Evolutionary conservation across 225 moss, liverwort and hornwort genomes (phyloP).

Genomic region (Polytrichum commune): DNA sequence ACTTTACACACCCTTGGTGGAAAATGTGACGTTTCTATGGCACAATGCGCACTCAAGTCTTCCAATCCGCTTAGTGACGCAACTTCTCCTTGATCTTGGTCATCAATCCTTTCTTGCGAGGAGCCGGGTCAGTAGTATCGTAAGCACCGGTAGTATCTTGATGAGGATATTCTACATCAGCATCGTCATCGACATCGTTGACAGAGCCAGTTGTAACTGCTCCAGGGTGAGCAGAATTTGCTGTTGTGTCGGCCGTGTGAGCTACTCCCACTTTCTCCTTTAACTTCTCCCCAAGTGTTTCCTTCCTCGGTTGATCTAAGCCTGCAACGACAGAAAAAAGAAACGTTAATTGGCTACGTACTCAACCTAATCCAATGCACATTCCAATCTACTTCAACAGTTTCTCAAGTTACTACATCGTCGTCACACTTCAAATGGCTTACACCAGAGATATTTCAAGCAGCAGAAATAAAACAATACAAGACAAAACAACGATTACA

Average conservation of each 20-base stretch:
- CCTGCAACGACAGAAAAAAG: too few species aligned
- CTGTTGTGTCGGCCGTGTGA: neutral
- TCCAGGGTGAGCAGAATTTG: neutral
- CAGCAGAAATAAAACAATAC: too few species aligned
- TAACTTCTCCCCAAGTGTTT: neutral
- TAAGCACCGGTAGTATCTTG: neutral
- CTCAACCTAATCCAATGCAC: too few species aligned
- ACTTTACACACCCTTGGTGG: too few species aligned
- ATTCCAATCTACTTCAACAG: too few species aligned
- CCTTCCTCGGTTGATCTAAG: neutral
- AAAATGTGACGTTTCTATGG: too few species aligned
- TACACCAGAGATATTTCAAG: too few species aligned
- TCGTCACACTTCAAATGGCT: too few species aligned
- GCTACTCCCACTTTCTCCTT: slow-evolving; percentile 8
- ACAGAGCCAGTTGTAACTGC: neutral
- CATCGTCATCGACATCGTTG: neutral
- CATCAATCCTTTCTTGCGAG: slow-evolving; percentile 25
- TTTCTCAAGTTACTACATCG: too few species aligned
- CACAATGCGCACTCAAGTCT: too few species aligned
- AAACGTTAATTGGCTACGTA: too few species aligned
- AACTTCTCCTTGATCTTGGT: slow-evolving; percentile 42
- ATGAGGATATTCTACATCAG: neutral
- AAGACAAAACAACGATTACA: too few species aligned
- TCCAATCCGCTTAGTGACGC: neutral
- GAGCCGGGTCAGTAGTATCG: neutral